These are phyloP conservation scores for Geotrichum histeridarum DNA, from an alignment of 1,139 yeast genomes.

Conservation along the genomic window DNA sequence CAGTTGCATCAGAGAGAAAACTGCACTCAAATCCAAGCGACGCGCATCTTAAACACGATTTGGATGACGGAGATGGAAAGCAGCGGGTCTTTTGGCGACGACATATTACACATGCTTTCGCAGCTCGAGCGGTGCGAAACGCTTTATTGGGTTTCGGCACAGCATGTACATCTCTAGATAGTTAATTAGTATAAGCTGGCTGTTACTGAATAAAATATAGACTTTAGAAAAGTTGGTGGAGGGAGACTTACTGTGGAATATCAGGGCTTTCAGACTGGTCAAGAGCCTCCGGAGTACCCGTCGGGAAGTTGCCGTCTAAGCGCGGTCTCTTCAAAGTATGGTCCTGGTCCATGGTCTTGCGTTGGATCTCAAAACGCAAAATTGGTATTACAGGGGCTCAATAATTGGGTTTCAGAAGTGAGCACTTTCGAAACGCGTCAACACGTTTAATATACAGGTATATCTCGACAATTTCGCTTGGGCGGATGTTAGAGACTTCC, in stretches of 20 bases:
- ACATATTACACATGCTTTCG: constrained; percentile 56
- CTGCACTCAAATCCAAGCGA: constrained; percentile 51
- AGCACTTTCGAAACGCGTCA: too few species aligned
- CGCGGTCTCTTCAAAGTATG: neutral
- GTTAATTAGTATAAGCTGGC: neutral
- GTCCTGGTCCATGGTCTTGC: neutral
- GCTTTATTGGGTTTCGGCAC: constrained; percentile 7
- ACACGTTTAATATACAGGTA: neutral
- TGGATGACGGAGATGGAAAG: constrained; percentile 45
- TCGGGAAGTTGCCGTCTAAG: constrained; percentile 1
- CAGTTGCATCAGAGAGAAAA: constrained; percentile 31
- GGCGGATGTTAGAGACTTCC: neutral
- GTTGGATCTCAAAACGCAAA: too few species aligned
- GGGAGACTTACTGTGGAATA: neutral
- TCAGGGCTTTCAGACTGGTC: neutral
- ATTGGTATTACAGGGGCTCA: too few species aligned
- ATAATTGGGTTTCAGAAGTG: too few species aligned
- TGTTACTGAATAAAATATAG: neutral
- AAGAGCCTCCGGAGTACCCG: neutral
- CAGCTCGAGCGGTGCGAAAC: constrained; percentile 26
- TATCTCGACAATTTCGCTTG: neutral
- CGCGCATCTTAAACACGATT: constrained; percentile 53
- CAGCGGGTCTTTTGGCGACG: constrained; percentile 62
- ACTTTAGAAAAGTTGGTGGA: neutral
- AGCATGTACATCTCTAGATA: neutral